Percentiles rank a stretch among this genome's conserved stretches.
These are phyloP conservation scores for Phaseolus coccineus DNA, from an alignment of 331 rosid genomes.

Conservation along the genomic window DNA sequence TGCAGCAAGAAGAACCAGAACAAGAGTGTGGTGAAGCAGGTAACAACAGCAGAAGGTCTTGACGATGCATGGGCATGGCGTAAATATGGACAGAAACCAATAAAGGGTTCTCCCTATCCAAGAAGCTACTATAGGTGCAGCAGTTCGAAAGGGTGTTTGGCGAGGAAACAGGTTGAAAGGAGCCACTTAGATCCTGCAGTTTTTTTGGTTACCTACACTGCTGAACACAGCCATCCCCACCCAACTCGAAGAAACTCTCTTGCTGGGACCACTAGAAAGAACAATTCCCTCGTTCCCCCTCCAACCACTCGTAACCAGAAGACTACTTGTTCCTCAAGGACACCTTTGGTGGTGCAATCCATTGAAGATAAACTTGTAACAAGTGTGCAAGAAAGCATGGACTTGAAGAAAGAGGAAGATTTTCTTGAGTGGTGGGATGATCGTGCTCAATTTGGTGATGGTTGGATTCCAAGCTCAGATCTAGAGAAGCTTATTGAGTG, in stretches of 20 bases:
- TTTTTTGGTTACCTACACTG: slow-evolving; percentile 72
- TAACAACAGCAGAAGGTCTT: slow-evolving; percentile 52
- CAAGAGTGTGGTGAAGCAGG: slow-evolving; percentile 71
- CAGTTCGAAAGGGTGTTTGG: slow-evolving; percentile 84
- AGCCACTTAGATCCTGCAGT: slow-evolving; percentile 64
- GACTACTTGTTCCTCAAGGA: slow-evolving; percentile 9
- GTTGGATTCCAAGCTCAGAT: slow-evolving; percentile 45
- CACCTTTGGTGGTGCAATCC: slow-evolving; percentile 34
- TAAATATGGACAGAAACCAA: slow-evolving; percentile 98
- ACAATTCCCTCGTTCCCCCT: slow-evolving; percentile 38
- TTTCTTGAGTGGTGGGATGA: slow-evolving; percentile 34
- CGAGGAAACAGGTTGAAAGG: slow-evolving; percentile 89
- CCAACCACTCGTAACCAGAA: not conserved
- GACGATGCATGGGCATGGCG: slow-evolving; percentile 93
- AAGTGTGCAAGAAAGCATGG: slow-evolving; percentile 33
- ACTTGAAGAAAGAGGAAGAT: slow-evolving; percentile 43
- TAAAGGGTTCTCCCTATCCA: slow-evolving; percentile 93
- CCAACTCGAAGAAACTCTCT: slow-evolving; percentile 80
- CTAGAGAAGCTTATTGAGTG: slow-evolving; percentile 47
- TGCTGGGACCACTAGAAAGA: slow-evolving; percentile 70
- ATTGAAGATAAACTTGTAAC: slow-evolving; percentile 38
- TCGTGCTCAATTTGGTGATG: slow-evolving; percentile 40
- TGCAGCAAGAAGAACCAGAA: slow-evolving; percentile 68
- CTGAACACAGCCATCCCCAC: slow-evolving; percentile 81
- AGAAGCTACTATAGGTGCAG: slow-evolving; percentile 94